These are phyloP conservation scores for Phytophthora pluvialis DNA, from an alignment of 352 stramenopile genomes.

Conservation along the genomic window DNA sequence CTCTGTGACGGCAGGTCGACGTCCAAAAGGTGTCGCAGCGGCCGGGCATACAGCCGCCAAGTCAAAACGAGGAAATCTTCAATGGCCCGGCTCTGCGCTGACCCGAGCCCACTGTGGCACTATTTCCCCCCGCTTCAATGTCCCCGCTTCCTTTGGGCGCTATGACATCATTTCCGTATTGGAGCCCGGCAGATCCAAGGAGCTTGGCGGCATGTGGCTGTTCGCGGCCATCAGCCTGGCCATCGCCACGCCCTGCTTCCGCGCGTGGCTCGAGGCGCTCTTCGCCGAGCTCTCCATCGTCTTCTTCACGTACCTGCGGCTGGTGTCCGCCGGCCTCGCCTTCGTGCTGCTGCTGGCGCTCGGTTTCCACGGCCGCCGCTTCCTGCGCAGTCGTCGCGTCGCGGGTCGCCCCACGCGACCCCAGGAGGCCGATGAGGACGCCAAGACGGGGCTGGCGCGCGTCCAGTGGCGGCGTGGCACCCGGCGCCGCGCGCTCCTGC, in stretches of 20 bases:
- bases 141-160: background rate
- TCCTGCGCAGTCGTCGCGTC: conserved; percentile 30
- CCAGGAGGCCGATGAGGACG: background rate
- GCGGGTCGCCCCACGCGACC: background rate
- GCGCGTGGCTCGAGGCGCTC: conserved; percentile 57
- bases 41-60: conserved; percentile 9
- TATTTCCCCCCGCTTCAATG: conserved; percentile 18
- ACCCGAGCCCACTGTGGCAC: conserved; percentile 8
- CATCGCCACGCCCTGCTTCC: conserved; percentile 61
- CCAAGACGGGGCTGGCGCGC: conserved; percentile 21
- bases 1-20: background rate
- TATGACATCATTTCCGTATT: conserved; percentile 37
- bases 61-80: conserved; percentile 11
- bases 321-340: conserved; percentile 34
- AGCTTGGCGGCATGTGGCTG: conserved; percentile 47
- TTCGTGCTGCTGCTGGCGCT: conserved; percentile 45
- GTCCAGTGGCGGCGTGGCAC: conserved; percentile 37
- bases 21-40: conserved; percentile 15
- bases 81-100: conserved; percentile 14
- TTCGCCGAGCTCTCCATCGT: conserved; percentile 71
- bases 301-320: conserved; percentile 62
- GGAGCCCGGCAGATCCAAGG: conserved; percentile 8
- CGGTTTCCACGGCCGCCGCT: conserved; percentile 30
- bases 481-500: conserved; percentile 29
- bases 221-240: conserved; percentile 60